phyloP scores from a whole-genome alignment of 768 basidiomycete genomes.

The Rhodocollybia butyracea region DNA sequence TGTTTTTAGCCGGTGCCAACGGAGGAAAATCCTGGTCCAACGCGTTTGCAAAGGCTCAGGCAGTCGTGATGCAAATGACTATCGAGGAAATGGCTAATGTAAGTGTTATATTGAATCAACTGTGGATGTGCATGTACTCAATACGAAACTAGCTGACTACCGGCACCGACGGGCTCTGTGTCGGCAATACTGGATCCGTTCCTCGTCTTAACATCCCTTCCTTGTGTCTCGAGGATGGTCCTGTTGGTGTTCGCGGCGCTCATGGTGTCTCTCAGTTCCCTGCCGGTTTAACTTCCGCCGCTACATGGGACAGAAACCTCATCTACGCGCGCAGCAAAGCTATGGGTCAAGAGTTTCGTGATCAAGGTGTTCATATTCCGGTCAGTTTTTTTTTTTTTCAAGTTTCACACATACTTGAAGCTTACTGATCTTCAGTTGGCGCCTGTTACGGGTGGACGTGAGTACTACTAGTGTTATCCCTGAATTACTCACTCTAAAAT shows the following conservation, averaged over 20 bases:
- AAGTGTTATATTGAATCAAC: background rate
- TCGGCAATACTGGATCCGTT: background rate
- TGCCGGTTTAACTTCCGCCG: background rate
- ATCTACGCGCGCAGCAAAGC: slow-evolving; percentile 40
- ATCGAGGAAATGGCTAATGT: background rate
- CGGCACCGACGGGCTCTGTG: background rate
- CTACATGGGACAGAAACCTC: slow-evolving; percentile 32
- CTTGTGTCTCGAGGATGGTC: background rate
- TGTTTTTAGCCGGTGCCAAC: background rate
- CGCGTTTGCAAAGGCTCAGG: background rate
- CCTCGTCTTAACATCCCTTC: background rate
- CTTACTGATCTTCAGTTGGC: slow-evolving; percentile 10
- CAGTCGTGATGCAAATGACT: background rate
- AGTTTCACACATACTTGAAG: no score
- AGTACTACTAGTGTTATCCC: background rate
- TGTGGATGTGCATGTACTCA: background rate
- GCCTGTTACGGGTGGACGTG: slow-evolving; percentile 23
- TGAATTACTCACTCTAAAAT: no score
- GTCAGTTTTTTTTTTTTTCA: background rate
- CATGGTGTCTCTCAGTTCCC: slow-evolving; percentile 1
- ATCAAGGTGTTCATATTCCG: slow-evolving; percentile 42
- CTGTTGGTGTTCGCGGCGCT: background rate
- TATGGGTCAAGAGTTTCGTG: slow-evolving; percentile 43
- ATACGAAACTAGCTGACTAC: background rate
- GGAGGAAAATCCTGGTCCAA: slow-evolving; percentile 1